Evolutionary conservation across 1,284 basidiomycete genomes (phyloP).

Genomic region (Meira miltonrushii): DNA sequence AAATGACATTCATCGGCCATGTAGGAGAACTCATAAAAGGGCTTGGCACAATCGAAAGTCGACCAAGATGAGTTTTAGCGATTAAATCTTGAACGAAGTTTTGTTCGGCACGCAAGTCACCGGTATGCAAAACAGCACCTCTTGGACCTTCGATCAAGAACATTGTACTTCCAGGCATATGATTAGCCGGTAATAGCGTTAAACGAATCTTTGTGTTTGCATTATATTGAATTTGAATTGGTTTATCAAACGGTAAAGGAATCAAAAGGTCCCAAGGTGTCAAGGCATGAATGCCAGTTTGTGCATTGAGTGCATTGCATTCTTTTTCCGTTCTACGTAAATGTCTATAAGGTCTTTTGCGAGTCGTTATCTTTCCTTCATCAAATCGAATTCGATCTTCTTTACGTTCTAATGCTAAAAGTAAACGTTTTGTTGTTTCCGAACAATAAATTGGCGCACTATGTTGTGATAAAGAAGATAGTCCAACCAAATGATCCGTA

Average conservation of each 20-base stretch:
- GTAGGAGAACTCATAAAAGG: not conserved
- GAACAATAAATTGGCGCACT: slow-evolving; percentile 40
- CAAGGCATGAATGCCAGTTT: not conserved
- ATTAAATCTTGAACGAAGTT: slow-evolving; percentile 67
- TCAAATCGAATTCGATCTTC: slow-evolving; percentile 24
- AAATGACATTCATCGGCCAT: not conserved
- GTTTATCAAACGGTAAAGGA: slow-evolving; percentile 56
- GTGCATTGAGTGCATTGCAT: not conserved
- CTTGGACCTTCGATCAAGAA: slow-evolving; percentile 73
- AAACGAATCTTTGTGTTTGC: slow-evolving; percentile 62
- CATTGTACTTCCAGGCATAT: slow-evolving; percentile 90
- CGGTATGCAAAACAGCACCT: slow-evolving; percentile 78
- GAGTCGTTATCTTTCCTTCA: slow-evolving; percentile 14
- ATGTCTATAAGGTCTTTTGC: slow-evolving; percentile 29
- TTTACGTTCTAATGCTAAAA: slow-evolving; percentile 35
- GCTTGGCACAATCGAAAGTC: slow-evolving; percentile 23
- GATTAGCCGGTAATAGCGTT: slow-evolving; percentile 83
- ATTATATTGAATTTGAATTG: slow-evolving; percentile 63
- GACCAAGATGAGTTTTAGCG: slow-evolving; percentile 66
- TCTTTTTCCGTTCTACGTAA: slow-evolving; percentile 19
- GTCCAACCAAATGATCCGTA: slow-evolving; percentile 44
- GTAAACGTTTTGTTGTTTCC: slow-evolving; percentile 28
- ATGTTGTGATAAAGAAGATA: slow-evolving; percentile 24
- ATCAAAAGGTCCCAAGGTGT: not conserved
- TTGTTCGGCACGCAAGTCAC: slow-evolving; percentile 80